These are phyloP conservation scores for Talaromyces sp. DNA, from an alignment of 2,329 filamentous ascomycete species.

Conservation along the genomic window DNA sequence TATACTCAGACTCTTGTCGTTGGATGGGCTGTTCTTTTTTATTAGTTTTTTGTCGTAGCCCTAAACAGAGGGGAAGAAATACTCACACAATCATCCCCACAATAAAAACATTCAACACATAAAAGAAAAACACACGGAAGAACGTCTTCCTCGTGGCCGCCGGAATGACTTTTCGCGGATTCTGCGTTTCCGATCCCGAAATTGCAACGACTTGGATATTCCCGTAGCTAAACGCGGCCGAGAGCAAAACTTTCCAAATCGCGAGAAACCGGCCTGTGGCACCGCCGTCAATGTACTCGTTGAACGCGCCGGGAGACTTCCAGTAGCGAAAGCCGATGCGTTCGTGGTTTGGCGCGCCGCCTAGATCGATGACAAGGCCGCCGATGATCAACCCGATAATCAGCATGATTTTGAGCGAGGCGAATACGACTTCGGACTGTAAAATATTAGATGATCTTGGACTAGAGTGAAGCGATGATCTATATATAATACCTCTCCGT, in stretches of 20 bases:
- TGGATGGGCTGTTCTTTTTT: neutral
- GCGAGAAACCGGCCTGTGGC: conserved; percentile 46
- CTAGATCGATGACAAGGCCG: conserved; percentile 51
- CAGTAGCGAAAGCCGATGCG: conserved; percentile 49
- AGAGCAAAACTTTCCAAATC: conserved; percentile 45
- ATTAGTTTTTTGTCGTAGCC: too few species aligned
- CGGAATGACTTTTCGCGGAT: conserved; percentile 50
- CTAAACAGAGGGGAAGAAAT: neutral
- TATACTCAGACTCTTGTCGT: conserved; percentile 4
- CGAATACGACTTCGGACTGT: conserved; percentile 48
- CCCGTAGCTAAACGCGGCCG: conserved; percentile 39
- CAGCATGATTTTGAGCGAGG: conserved; percentile 47
- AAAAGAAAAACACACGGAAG: conserved; percentile 59
- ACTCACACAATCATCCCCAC: conserved; percentile 8
- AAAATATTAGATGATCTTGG: neutral
- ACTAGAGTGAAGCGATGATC: too few species aligned
- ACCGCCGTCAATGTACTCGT: conserved; percentile 39
- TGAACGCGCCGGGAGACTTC: conserved; percentile 44
- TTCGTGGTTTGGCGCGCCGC: conserved; percentile 44
- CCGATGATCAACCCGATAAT: conserved; percentile 48
- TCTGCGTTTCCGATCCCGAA: conserved; percentile 5
- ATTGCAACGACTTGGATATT: conserved; percentile 10
- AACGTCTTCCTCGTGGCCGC: conserved; percentile 55
- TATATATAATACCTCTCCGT: conserved; percentile 37
- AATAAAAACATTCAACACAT: conserved; percentile 32